Conservation (phyloP, 306 rosid genomes). For the Hylodesmum podocarpum region DNA sequence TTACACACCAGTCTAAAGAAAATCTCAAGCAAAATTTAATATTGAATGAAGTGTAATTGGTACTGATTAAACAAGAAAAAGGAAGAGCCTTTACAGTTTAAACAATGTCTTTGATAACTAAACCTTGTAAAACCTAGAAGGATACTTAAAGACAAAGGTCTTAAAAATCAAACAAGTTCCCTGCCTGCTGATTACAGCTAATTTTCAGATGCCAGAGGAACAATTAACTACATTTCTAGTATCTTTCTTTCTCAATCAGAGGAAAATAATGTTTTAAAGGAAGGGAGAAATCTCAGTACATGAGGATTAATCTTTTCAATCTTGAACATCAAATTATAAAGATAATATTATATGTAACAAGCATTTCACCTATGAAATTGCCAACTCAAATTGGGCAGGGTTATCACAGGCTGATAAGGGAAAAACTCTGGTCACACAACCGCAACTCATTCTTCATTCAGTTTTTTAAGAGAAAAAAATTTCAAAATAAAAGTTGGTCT, state of each 20-base stretch:
- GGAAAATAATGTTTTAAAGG: background rate
- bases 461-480: background rate
- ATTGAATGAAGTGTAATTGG: constrained; percentile 29
- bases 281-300: background rate
- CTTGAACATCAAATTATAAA: background rate
- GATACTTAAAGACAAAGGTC: background rate
- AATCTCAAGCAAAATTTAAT: constrained; percentile 25
- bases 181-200: background rate
- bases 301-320: background rate
- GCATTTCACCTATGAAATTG: background rate
- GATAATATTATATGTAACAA: background rate
- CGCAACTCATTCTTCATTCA: background rate
- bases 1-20: constrained; percentile 14
- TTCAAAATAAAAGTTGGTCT: background rate
- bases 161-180: background rate
- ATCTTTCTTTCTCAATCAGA: background rate
- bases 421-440: background rate
- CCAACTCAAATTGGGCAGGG: background rate
- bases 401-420: background rate
- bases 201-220: constrained; percentile 15
- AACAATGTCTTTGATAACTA: constrained; percentile 11
- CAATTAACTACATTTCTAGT: background rate
- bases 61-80: constrained; percentile 10
- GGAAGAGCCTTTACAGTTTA: constrained; percentile 21
- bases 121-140: constrained; percentile 13